Percentiles rank a stretch among this genome's conserved stretches.
Conservation (phyloP, 2,329 filamentous ascomycete species). For the Colletotrichum phormii region DNA sequence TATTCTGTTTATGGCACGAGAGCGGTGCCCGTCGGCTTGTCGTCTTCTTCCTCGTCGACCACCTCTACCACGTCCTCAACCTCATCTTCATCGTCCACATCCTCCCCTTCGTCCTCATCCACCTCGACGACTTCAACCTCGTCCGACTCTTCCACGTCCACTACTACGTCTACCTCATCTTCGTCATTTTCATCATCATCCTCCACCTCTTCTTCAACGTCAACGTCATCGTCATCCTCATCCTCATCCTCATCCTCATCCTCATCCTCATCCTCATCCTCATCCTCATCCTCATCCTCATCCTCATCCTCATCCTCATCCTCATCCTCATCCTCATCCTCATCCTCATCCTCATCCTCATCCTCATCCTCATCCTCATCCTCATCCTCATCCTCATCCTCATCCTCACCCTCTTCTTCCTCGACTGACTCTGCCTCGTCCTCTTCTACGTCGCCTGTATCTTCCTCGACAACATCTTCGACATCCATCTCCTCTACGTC, state of each 20-base stretch:
- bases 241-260: too few species aligned
- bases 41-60: not conserved
- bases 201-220: not conserved
- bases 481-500: too few species aligned
- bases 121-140: not conserved
- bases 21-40: not conserved
- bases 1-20: not conserved
- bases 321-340: too few species aligned
- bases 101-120: not conserved
- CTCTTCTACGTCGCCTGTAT: too few species aligned
- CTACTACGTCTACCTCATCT: not conserved
- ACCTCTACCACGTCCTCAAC: not conserved
- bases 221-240: not conserved
- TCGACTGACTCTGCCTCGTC: not conserved
- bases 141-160: not conserved
- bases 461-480: too few species aligned
- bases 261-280: too few species aligned
- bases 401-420: not conserved
- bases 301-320: too few species aligned
- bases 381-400: too few species aligned
- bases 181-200: not conserved
- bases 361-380: too few species aligned
- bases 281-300: too few species aligned
- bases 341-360: not conserved
- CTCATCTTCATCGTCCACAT: not conserved